These are phyloP conservation scores for Aspergillus floridensis DNA, from an alignment of 2,329 filamentous ascomycete genomes.

Conservation along the genomic window DNA sequence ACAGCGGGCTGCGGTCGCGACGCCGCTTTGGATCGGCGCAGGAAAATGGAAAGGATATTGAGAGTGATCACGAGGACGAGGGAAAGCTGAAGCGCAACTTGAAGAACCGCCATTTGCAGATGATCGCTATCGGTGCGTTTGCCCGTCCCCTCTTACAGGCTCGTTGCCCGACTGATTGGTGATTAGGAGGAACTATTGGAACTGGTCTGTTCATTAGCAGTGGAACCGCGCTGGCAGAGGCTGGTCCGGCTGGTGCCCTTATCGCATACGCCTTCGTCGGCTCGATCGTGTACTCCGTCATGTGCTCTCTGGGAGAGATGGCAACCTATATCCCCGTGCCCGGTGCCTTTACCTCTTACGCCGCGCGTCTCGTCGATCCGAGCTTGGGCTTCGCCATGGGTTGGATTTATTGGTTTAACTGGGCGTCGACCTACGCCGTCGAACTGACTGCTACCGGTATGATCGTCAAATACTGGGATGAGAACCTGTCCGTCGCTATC, in stretches of 20 bases:
- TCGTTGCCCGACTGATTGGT: neutral
- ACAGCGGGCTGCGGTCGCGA: neutral
- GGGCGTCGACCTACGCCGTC: slow-evolving; percentile 69
- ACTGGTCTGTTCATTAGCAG: slow-evolving; percentile 70
- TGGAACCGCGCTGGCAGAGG: slow-evolving; percentile 59
- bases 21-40: neutral
- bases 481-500: slow-evolving; percentile 61
- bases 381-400: slow-evolving; percentile 72
- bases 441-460: slow-evolving; percentile 68
- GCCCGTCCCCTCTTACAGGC: too few species aligned
- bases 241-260: slow-evolving; percentile 64
- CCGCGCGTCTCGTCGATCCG: slow-evolving; percentile 72
- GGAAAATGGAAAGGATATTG: slow-evolving; percentile 1
- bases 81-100: slow-evolving; percentile 21
- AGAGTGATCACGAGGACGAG: slow-evolving; percentile 5
- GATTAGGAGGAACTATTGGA: slow-evolving; percentile 60
- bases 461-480: slow-evolving; percentile 72
- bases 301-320: slow-evolving; percentile 66
- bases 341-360: slow-evolving; percentile 73
- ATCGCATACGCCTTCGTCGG: slow-evolving; percentile 69
- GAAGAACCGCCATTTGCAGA: slow-evolving; percentile 24
- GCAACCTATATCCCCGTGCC: slow-evolving; percentile 73
- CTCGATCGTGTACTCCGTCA: slow-evolving; percentile 70
- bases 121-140: slow-evolving; percentile 22
- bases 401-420: slow-evolving; percentile 80